Evolutionary conservation across 345 rosid species (phyloP).

Genomic region (Populus alba): DNA sequence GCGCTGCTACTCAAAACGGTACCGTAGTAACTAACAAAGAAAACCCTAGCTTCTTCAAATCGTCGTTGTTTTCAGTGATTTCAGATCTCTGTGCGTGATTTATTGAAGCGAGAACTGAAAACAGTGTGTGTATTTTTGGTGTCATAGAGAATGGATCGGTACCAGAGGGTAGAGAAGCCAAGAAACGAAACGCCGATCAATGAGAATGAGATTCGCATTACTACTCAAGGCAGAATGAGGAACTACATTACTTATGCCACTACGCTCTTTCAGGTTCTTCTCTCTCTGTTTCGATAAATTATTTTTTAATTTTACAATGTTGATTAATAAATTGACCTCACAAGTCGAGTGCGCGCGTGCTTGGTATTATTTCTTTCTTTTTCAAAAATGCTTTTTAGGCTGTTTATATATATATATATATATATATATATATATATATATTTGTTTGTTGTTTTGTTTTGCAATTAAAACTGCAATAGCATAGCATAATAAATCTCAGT

Average conservation of each 20-base stretch:
- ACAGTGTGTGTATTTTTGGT: neutral
- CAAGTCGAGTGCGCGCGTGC: neutral
- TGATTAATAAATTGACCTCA: neutral
- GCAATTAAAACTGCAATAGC: neutral
- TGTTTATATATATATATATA: neutral
- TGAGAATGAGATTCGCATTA: conserved; percentile 43
- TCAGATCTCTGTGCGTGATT: no score
- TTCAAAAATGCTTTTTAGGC: neutral
- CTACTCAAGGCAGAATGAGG: conserved; percentile 41
- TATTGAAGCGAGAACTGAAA: no score
- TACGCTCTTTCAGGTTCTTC: conserved; percentile 33
- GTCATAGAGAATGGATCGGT: conserved; percentile 25
- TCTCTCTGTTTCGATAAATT: neutral
- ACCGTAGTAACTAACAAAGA: neutral
- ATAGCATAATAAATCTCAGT: neutral
- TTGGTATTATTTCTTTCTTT: neutral
- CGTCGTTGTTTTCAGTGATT: no score
- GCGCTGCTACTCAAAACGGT: neutral
- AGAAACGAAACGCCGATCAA: conserved; percentile 25
- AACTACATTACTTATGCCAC: conserved; percentile 38
- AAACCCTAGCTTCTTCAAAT: neutral
- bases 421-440: no score
- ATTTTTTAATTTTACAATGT: neutral
- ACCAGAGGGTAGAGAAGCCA: conserved; percentile 40
- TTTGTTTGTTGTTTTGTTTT: no score